phyloP scores from a whole-genome alignment of 2,329 filamentous ascomycete genomes.

The Verticillium klebahnii region DNA sequence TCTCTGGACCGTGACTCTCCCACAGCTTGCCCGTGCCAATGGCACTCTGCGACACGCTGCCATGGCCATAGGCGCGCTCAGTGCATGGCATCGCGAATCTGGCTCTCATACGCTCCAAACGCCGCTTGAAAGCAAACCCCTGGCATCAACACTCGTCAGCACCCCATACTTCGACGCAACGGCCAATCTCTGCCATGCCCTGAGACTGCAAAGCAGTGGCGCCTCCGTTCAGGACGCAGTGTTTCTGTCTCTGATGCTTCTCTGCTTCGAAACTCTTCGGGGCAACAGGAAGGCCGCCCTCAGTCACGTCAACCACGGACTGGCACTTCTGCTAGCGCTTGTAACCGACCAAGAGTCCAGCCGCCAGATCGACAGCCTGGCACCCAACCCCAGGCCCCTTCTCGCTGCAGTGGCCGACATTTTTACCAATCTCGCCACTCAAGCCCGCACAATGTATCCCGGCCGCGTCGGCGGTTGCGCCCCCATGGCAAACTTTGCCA shows the following conservation, averaged over 20 bases:
- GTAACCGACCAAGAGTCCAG: constrained; percentile 18
- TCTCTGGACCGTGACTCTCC: constrained; percentile 23
- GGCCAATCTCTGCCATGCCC: constrained; percentile 26
- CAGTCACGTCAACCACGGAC: constrained; percentile 29
- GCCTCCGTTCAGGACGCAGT: constrained; percentile 22
- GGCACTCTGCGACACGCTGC: constrained; percentile 23
- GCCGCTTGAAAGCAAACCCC: not conserved
- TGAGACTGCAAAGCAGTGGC: constrained; percentile 22
- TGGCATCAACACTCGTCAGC: constrained; percentile 2
- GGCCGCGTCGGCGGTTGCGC: constrained; percentile 13
- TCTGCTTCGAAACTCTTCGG: constrained; percentile 25
- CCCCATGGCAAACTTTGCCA: constrained; percentile 18
- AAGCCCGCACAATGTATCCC: constrained; percentile 17
- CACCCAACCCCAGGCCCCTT: constrained; percentile 19
- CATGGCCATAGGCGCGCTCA: constrained; percentile 24
- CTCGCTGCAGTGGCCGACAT: constrained; percentile 17
- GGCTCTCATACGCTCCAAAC: constrained; percentile 4
- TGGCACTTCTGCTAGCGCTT: constrained; percentile 26
- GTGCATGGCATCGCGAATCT: constrained; percentile 17
- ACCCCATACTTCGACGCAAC: constrained; percentile 27
- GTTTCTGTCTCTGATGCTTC: constrained; percentile 24
- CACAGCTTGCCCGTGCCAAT: constrained; percentile 22
- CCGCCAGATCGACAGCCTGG: constrained; percentile 9
- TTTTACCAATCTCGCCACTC: constrained; percentile 14
- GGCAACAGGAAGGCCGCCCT: constrained; percentile 24